Base-by-base conservation (phyloP, 2,329 filamentous ascomycete genomes). In the Aspergillus versicolor region DNA sequence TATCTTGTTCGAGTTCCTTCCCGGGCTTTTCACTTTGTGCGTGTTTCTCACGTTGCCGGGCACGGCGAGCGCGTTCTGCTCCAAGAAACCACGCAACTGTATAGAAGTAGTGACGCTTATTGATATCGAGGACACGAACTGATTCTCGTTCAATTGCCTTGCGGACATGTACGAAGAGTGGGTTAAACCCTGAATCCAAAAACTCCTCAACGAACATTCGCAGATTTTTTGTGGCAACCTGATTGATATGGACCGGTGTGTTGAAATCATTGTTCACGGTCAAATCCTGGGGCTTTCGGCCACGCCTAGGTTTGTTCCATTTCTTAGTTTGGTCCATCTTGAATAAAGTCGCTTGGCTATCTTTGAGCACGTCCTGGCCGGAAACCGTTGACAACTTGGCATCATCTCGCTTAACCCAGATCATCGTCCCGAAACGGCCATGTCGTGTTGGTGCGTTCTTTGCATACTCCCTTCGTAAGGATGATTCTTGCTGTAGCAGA, bases 371-470 rank as follows among this genome's bases (percentile, higher is more conserved):
- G 65, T 92, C 88, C 70, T 97, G 93, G 1, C 94, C 94, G 0
- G 92, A 92, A 2, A 99, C 83, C 0, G 92, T 92, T 0, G 90
- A 89, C 66, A 94, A 84, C 67, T 92, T 92, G 50, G 89, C 87
- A 64, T 92, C 89, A 48, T 92, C 89, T 55, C 92, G 82, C 76
- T 96, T 91, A 38, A 99, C 86, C 92, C 93, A 97, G 34, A 97
- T 87, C 90, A 97, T 97, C 11, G 92, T 96, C 3, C 94, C 94
- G 68, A 97, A 99, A 34, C 94, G 85, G 65, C 92, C 96, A 73
- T 99, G 94, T 47, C 94, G 82, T 3, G 91, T 92, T 0, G 92
- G 90, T 3, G 89, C 90, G 68, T 87, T 87, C 64, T 87, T 88
- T 53, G 88, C 88, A 66, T 92, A 88, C 48, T 88, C 84, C 65